Conservation (phyloP, 257 asterid species). For the Lavandula angustifolia region DNA sequence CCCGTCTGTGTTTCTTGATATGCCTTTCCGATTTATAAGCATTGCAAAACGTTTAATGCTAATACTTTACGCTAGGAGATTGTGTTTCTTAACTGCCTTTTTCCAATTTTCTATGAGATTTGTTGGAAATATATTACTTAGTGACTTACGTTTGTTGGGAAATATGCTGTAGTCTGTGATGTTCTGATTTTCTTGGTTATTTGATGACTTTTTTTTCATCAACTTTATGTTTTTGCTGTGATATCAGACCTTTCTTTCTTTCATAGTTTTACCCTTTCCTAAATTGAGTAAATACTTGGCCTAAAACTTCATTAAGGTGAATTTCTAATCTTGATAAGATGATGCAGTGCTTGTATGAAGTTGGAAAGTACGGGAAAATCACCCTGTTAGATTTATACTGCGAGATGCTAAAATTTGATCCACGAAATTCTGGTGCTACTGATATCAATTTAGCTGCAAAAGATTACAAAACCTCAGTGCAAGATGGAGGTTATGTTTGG, state of each 20-base stretch:
- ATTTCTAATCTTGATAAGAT: constrained; percentile 34
- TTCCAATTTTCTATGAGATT: too few relatives aligned
- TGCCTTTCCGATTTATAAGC: not conserved
- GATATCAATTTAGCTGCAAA: constrained; percentile 39
- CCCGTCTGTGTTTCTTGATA: constrained; percentile 12
- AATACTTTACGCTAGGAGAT: too few relatives aligned
- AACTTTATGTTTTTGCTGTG: constrained; percentile 6
- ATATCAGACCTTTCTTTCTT: constrained; percentile 13
- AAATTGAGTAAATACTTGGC: constrained; percentile 9
- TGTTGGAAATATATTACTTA: too few relatives aligned
- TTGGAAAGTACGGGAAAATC: constrained; percentile 59
- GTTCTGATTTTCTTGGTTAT: constrained; percentile 14
- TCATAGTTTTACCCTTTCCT: not conserved
- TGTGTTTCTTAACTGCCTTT: too few relatives aligned
- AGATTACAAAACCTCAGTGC: constrained; percentile 35
- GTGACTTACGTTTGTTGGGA: constrained; percentile 7
- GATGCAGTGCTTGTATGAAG: constrained; percentile 84
- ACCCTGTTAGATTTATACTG: constrained; percentile 71
- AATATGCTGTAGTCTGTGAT: constrained; percentile 18
- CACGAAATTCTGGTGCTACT: constrained; percentile 40
- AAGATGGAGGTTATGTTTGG: constrained; percentile 48
- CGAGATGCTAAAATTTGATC: constrained; percentile 63
- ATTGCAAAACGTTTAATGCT: not conserved
- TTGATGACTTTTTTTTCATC: constrained; percentile 1
- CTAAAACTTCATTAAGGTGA: constrained; percentile 11